Evolutionary conservation across 106 monocot species (phyloP).

Genomic region (Dendrobium nobile): DNA sequence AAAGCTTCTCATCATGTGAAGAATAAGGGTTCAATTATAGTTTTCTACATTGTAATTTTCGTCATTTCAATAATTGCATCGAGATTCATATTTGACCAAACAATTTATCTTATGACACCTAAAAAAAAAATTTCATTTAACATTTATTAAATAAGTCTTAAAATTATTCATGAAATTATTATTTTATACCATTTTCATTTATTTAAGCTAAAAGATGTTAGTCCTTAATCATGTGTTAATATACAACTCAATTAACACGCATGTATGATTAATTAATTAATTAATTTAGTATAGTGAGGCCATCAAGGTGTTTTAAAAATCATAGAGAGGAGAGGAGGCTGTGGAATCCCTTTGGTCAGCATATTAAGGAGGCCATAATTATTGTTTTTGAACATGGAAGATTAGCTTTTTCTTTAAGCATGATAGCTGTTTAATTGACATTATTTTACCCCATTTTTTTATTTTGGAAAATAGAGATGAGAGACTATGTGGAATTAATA

Average conservation of each 20-base stretch:
- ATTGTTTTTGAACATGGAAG: neutral
- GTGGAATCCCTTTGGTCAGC: neutral
- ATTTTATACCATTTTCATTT: neutral
- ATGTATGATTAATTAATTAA: constrained; percentile 2
- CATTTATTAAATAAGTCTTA: neutral
- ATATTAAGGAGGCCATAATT: neutral
- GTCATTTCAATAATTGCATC: neutral
- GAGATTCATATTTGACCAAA: neutral
- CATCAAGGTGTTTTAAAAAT: neutral
- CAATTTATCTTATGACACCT: neutral
- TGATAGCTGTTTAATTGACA: neutral
- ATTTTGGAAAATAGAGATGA: too few species aligned
- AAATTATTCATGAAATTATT: neutral
- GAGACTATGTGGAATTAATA: too few species aligned
- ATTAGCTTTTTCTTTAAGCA: neutral
- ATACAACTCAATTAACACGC: neutral
- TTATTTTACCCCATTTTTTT: too few species aligned
- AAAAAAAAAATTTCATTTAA: neutral
- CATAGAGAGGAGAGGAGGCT: neutral
- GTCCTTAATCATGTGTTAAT: neutral
- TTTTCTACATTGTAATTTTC: too few species aligned
- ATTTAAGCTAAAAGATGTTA: neutral
- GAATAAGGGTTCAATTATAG: too few species aligned
- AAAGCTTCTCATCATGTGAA: too few species aligned
- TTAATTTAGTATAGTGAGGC: neutral